Conservation (phyloP, 139 green algal genomes). For the Chlorella sp. region DNA sequence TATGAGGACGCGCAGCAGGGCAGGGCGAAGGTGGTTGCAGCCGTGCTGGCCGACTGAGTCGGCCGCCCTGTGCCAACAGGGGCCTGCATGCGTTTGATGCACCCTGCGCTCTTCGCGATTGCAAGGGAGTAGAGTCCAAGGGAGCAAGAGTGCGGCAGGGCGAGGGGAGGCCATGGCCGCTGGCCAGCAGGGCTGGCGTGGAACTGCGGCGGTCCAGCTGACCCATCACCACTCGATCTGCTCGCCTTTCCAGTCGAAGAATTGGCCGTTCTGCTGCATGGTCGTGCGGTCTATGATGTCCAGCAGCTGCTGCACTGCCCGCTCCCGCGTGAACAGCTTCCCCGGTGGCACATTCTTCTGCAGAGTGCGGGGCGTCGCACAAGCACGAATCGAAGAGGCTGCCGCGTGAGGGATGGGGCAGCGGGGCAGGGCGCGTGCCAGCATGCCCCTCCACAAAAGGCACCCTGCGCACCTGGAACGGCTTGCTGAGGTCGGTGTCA, state of each 20-base stretch:
- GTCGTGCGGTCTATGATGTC: slow-evolving; percentile 59
- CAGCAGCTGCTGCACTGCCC: slow-evolving; percentile 68
- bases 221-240: slow-evolving; percentile 71
- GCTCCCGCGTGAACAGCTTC: slow-evolving; percentile 77
- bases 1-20: slow-evolving; percentile 47
- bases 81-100: too few species aligned
- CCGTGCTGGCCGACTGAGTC: too few species aligned
- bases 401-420: neutral
- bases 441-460: neutral
- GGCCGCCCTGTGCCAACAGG: too few species aligned
- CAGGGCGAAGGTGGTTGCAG: slow-evolving; percentile 32
- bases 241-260: slow-evolving; percentile 71
- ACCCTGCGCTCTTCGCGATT: too few species aligned
- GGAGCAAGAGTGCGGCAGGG: too few species aligned
- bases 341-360: slow-evolving; percentile 63
- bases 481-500: slow-evolving; percentile 75
- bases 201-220: too few species aligned
- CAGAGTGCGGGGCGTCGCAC: too few species aligned
- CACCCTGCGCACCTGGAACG: slow-evolving; percentile 60
- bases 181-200: too few species aligned
- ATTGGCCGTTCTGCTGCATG: slow-evolving; percentile 60
- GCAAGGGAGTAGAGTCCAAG: too few species aligned
- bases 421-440: neutral
- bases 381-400: neutral
- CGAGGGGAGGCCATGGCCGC: too few species aligned